phyloP scores from a whole-genome alignment of 2,329 filamentous ascomycete genomes.

The Curvularia verruculosa region DNA sequence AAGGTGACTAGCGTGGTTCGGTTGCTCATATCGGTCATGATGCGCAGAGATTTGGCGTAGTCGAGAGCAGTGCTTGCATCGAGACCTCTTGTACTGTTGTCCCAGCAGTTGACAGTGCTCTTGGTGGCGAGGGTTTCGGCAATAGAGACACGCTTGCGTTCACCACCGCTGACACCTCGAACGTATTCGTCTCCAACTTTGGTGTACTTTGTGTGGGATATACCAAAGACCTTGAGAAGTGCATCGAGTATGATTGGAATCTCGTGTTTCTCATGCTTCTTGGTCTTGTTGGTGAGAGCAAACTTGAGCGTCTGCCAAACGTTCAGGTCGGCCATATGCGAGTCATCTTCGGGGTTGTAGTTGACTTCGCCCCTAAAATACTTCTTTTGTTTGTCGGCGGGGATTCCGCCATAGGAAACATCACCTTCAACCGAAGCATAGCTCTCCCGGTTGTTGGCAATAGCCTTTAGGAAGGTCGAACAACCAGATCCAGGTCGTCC shows the following conservation, averaged over 20 bases:
- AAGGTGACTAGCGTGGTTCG: slow-evolving; percentile 73
- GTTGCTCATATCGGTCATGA: slow-evolving; percentile 79
- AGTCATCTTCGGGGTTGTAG: slow-evolving; percentile 79
- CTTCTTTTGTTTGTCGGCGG: slow-evolving; percentile 70
- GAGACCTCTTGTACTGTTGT: slow-evolving; percentile 80
- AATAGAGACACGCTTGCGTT: slow-evolving; percentile 76
- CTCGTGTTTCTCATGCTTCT: slow-evolving; percentile 66
- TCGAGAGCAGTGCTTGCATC: slow-evolving; percentile 81
- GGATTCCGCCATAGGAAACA: slow-evolving; percentile 73
- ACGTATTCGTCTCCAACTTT: slow-evolving; percentile 75
- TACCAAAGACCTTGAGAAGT: slow-evolving; percentile 78
- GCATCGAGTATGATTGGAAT: slow-evolving; percentile 73
- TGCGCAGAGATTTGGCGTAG: slow-evolving; percentile 76
- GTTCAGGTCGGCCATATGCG: slow-evolving; percentile 74
- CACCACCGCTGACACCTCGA: slow-evolving; percentile 78
- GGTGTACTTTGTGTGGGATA: slow-evolving; percentile 75
- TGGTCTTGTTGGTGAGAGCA: slow-evolving; percentile 76
- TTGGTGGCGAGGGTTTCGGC: slow-evolving; percentile 74
- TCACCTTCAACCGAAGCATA: slow-evolving; percentile 72
- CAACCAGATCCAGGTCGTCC: slow-evolving; percentile 77
- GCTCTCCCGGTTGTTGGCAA: slow-evolving; percentile 70
- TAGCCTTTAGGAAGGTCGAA: slow-evolving; percentile 76
- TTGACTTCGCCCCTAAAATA: slow-evolving; percentile 76
- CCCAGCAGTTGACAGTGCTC: slow-evolving; percentile 75
- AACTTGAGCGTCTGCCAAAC: slow-evolving; percentile 81